Evolutionary conservation across 1,139 yeast species (phyloP).

Genomic region (Geotrichum bryndzae): DNA sequence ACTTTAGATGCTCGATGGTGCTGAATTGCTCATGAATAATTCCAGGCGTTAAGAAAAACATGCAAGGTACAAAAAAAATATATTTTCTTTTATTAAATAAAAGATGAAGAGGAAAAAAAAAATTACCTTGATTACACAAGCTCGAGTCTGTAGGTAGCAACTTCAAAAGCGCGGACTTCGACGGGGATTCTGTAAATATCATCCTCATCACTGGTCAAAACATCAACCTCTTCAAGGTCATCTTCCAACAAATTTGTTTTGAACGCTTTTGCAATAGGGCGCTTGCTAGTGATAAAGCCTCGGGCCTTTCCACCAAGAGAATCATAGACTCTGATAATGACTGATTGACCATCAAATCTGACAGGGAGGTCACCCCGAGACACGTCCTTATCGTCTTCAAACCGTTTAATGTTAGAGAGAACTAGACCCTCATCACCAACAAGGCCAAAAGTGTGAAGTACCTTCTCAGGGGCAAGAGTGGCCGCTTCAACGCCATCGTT

Average conservation of each 20-base stretch:
- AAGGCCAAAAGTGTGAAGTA: conserved; percentile 29
- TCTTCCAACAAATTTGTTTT: conserved; percentile 72
- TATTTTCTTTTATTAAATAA: too few species aligned
- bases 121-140: conserved; percentile 13
- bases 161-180: conserved; percentile 66
- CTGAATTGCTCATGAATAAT: too few species aligned
- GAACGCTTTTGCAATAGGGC: conserved; percentile 37
- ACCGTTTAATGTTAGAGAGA: conserved; percentile 75
- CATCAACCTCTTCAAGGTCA: conserved; percentile 42
- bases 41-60: neutral
- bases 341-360: conserved; percentile 36
- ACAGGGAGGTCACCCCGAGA: conserved; percentile 39
- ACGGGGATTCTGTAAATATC: conserved; percentile 38
- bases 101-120: neutral
- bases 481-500: neutral
- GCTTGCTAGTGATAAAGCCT: conserved; percentile 43
- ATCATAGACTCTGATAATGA: conserved; percentile 75
- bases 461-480: conserved; percentile 19
- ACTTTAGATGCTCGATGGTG: too few species aligned
- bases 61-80: neutral
- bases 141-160: conserved; percentile 46
- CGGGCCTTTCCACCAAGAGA: conserved; percentile 69
- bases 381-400: conserved; percentile 68
- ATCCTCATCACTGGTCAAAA: conserved; percentile 27
- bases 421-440: conserved; percentile 54